These are phyloP conservation scores for Paramecium sexaurelia DNA, from an alignment of 73 alveolate species.

Conservation along the genomic window DNA sequence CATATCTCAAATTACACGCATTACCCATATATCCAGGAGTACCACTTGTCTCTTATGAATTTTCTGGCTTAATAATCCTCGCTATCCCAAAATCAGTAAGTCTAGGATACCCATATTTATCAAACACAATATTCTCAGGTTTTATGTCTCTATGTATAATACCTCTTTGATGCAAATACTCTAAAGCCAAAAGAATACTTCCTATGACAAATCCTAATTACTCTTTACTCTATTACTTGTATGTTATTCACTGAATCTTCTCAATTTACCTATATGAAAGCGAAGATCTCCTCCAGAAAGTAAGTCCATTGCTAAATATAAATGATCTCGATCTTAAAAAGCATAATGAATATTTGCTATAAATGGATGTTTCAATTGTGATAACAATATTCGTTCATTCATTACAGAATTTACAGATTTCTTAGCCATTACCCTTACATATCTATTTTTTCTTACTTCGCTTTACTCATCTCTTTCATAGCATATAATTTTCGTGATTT, in stretches of 20 bases:
- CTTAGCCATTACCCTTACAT: slow-evolving; percentile 77
- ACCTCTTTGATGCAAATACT: slow-evolving; percentile 69
- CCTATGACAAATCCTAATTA: slow-evolving; percentile 73
- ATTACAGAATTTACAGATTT: slow-evolving; percentile 84
- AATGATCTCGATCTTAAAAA: slow-evolving; percentile 78
- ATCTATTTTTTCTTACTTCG: slow-evolving; percentile 14
- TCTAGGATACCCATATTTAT: slow-evolving; percentile 74
- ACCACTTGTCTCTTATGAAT: slow-evolving; percentile 76
- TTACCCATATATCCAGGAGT: slow-evolving; percentile 87
- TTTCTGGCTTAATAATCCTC: slow-evolving; percentile 73
- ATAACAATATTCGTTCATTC: slow-evolving; percentile 79
- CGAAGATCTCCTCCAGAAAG: slow-evolving; percentile 80
- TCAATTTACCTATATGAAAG: slow-evolving; percentile 72
- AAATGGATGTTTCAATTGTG: slow-evolving; percentile 80
- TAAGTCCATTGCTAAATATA: slow-evolving; percentile 80
- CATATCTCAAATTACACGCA: background rate
- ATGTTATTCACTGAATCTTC: slow-evolving; percentile 77
- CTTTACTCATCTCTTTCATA: slow-evolving; percentile 77
- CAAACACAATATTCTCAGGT: slow-evolving; percentile 81
- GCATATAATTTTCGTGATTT: slow-evolving; percentile 77
- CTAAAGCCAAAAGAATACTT: slow-evolving; percentile 72
- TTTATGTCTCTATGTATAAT: slow-evolving; percentile 78
- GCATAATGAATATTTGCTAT: slow-evolving; percentile 85
- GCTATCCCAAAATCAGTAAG: slow-evolving; percentile 74
- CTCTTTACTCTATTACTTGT: slow-evolving; percentile 67